These are phyloP conservation scores for Kodamaea fungicola DNA, from an alignment of 1,139 yeast species.

Conservation along the genomic window DNA sequence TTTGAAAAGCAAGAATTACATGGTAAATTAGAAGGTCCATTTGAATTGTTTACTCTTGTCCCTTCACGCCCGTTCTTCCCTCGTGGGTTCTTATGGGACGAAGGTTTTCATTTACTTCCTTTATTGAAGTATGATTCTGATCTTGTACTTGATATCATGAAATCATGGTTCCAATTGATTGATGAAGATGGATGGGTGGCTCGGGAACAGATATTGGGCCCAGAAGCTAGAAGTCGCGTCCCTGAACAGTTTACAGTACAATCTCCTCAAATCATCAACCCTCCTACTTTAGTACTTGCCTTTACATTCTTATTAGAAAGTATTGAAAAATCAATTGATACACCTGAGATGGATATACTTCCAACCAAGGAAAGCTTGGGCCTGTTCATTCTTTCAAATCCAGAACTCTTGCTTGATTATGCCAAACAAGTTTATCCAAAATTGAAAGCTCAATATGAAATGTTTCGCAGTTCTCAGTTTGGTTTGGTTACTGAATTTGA, in stretches of 20 bases:
- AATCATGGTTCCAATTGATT: constrained; percentile 84
- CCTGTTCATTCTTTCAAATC: constrained; percentile 52
- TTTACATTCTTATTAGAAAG: constrained; percentile 64
- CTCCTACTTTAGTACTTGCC: constrained; percentile 87
- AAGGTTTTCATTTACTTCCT: constrained; percentile 90
- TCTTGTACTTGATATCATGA: constrained; percentile 71
- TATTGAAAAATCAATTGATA: constrained; percentile 19
- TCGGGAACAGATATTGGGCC: constrained; percentile 90
- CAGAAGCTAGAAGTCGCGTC: constrained; percentile 84
- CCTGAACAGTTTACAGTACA: constrained; percentile 83
- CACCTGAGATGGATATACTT: constrained; percentile 20
- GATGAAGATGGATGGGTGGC: constrained; percentile 97
- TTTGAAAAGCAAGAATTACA: constrained; percentile 52
- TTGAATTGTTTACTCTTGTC: constrained; percentile 73
- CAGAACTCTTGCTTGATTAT: constrained; percentile 59
- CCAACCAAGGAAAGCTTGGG: constrained; percentile 32
- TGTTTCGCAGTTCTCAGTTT: constrained; percentile 80
- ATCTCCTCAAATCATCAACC: constrained; percentile 89
- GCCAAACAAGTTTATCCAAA: constrained; percentile 72
- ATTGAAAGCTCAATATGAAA: constrained; percentile 71
- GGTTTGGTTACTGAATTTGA: constrained; percentile 76
- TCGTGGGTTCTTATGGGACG: constrained; percentile 98
- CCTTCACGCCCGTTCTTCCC: constrained; percentile 96
- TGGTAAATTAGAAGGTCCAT: constrained; percentile 62
- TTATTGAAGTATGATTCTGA: constrained; percentile 81